Percentiles rank a stretch among this genome's conserved stretches.
Conservation (phyloP, 1,139 yeast species). For the Hemisphaericaspora lyxosophila region DNA sequence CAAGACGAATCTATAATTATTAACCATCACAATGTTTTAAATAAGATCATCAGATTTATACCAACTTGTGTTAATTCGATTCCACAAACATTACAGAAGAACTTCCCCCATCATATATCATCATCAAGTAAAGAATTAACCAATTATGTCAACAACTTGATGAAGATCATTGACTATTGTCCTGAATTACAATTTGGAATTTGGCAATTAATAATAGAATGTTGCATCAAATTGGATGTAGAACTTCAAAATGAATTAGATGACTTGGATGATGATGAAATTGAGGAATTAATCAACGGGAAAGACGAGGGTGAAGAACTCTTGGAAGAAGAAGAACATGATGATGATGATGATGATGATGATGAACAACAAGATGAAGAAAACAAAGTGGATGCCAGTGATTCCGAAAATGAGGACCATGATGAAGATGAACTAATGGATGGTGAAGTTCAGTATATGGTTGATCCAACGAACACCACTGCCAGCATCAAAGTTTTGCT, state of each 20-base stretch:
- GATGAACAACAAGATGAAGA: slow-evolving; percentile 28
- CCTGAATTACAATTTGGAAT: slow-evolving; percentile 69
- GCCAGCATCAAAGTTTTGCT: slow-evolving; percentile 56
- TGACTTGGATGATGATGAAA: slow-evolving; percentile 75
- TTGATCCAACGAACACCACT: slow-evolving; percentile 45
- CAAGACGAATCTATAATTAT: slow-evolving; percentile 3
- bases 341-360: slow-evolving; percentile 11
- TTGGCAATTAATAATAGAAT: slow-evolving; percentile 81
- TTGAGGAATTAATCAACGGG: slow-evolving; percentile 59
- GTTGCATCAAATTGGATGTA: slow-evolving; percentile 85
- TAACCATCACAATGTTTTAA: slow-evolving; percentile 67
- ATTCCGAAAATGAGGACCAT: slow-evolving; percentile 17
- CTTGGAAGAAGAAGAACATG: slow-evolving; percentile 17
- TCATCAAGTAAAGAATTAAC: slow-evolving; percentile 54
- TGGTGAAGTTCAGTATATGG: slow-evolving; percentile 41
- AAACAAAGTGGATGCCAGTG: slow-evolving; percentile 28
- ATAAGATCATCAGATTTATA: slow-evolving; percentile 62
- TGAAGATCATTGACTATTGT: slow-evolving; percentile 63
- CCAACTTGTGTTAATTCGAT: slow-evolving; percentile 79
- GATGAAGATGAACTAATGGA: slow-evolving; percentile 26
- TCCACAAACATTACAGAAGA: slow-evolving; percentile 54
- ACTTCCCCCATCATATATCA: slow-evolving; percentile 77
- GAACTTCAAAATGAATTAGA: slow-evolving; percentile 87
- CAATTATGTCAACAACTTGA: slow-evolving; percentile 65
- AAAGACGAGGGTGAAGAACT: slow-evolving; percentile 42